Conservation (phyloP, 2,329 filamentous ascomycete genomes). For the Exophiala bonariae region DNA sequence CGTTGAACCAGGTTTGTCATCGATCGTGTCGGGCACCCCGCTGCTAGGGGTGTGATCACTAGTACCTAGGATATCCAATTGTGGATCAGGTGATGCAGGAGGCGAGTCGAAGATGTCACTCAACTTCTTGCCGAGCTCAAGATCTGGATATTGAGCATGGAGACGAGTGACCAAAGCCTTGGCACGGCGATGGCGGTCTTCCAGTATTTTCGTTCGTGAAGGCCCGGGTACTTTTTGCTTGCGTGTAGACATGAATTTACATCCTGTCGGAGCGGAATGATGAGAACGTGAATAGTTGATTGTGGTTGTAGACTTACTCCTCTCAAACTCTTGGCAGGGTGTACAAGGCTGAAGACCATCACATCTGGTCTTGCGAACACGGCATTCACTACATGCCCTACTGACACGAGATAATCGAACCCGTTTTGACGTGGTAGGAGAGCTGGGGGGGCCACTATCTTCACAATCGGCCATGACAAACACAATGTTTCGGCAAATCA, state of each 20-base stretch:
- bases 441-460: not conserved
- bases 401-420: not conserved
- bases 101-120: not conserved
- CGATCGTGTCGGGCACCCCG: not conserved
- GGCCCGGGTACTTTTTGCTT: not conserved
- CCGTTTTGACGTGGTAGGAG: not conserved
- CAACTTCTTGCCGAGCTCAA: not conserved
- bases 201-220: not conserved
- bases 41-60: not conserved
- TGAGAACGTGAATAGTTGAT: not conserved
- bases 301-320: not conserved
- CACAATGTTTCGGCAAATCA: too few relatives aligned
- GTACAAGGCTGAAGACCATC: not conserved
- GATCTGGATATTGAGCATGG: not conserved
- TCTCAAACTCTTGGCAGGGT: constrained; percentile 1
- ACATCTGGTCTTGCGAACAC: constrained; percentile 1
- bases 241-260: not conserved
- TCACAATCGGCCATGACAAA: not conserved
- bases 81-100: not conserved
- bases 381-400: not conserved
- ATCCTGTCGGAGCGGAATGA: not conserved
- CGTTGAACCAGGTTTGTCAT: not conserved
- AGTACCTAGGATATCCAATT: not conserved
- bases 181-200: not conserved
- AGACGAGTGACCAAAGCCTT: not conserved